Evolutionary conservation across 805 yeast genomes (phyloP), one percentile per base, ranked within the genome.

Genomic region (Hanseniaspora mollemarum): DNA sequence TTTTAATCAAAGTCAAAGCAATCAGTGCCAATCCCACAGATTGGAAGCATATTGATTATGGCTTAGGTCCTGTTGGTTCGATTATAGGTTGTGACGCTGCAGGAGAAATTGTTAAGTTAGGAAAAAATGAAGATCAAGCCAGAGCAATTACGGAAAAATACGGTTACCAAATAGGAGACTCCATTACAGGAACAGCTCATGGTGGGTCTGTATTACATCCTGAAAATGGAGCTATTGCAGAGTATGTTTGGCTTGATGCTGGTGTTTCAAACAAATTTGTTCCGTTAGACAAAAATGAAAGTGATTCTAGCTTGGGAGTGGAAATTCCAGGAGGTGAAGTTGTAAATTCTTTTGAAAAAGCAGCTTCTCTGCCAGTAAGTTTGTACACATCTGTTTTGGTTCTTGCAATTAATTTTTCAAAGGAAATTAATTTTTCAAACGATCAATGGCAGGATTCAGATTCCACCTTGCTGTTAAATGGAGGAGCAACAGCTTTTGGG

Each of bases 11-110:
- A 60, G 68, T 75, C 4, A 62, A 63, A 24, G 77, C 83, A 7
- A 73, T 63, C 45, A 85, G 82, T 1, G 70, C 72, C 37, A 82
- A 81, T 58, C 87, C 87, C 36, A 75, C 81, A 5, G 88, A 82
- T 60, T 79, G 81, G 80, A 79, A 79, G 58, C 83, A 78, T 57
- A 60, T 72, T 42, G 68, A 60, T 4, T 61, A 48, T 46, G 58
- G 67, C 12, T 56, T 64, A 52, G 75, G 77, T 21, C 62, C 55
- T 1, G 62, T 71, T 36, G 83, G 81, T 26, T 59, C 68, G 24
- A 68, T 79, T 45, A 60, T 70, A 10, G 88, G 88, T 18, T 66
- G 76, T 50, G 87, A 82, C 58, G 74, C 71, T 26, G 62, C 81
- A 43, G 87, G 87, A 29, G 67, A 65, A 28, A 76, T 80, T 37